Evolutionary conservation across 257 asterid genomes (phyloP).

Genomic region (Lantana camara): DNA sequence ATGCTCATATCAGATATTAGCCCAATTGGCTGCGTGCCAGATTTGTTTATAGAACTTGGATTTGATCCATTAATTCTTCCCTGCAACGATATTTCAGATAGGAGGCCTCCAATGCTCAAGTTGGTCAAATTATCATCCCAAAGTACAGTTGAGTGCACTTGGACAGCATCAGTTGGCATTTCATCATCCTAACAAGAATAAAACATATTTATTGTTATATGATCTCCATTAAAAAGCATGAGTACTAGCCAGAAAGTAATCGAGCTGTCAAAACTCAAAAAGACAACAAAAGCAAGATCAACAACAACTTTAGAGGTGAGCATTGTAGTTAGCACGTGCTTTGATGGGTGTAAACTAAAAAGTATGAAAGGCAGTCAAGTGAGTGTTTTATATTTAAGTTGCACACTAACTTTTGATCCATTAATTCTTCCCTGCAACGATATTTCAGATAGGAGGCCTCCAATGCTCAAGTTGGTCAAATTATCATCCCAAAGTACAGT

Average conservation of each 20-base stretch:
- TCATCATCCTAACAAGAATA: slow-evolving; percentile 52
- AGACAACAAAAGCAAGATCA: slow-evolving; percentile 6
- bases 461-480: slow-evolving; percentile 81
- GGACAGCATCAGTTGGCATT: slow-evolving; percentile 34
- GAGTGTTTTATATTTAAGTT: slow-evolving; percentile 18
- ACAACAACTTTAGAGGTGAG: slow-evolving; percentile 5
- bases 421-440: slow-evolving; percentile 62
- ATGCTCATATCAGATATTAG: slow-evolving; percentile 49
- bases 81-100: slow-evolving; percentile 77
- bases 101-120: slow-evolving; percentile 87
- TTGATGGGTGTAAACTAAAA: slow-evolving; percentile 2
- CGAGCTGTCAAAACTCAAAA: slow-evolving; percentile 10
- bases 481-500: slow-evolving; percentile 68
- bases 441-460: slow-evolving; percentile 80
- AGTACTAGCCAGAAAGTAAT: slow-evolving; percentile 7
- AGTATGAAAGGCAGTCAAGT: neutral
- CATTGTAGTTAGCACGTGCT: slow-evolving; percentile 1
- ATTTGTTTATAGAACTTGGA: slow-evolving; percentile 42
- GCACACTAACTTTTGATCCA: slow-evolving; percentile 19
- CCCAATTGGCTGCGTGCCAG: slow-evolving; percentile 43
- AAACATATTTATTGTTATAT: slow-evolving; percentile 16
- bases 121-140: slow-evolving; percentile 83
- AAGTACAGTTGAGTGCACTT: slow-evolving; percentile 32
- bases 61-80: slow-evolving; percentile 44
- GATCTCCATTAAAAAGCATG: slow-evolving; percentile 21